Percentiles rank a stretch among this genome's conserved stretches.
phyloP scores from a whole-genome alignment of 108 stramenopile species.

The Stephanodiscus minutulus region DNA sequence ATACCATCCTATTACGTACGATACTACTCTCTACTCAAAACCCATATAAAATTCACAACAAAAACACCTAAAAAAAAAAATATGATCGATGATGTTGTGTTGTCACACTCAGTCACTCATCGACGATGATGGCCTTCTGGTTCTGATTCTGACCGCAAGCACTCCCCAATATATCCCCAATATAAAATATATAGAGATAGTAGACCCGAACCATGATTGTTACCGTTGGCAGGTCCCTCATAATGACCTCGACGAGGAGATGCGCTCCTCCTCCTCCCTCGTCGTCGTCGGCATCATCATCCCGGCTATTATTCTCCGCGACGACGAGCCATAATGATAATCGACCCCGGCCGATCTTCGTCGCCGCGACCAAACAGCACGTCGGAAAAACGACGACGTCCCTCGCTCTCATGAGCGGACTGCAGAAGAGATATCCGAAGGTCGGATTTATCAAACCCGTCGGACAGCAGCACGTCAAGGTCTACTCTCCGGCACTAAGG shows the following conservation, averaged over 20 bases:
- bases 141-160: no score
- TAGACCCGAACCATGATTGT: not conserved
- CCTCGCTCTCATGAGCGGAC: slow-evolving; percentile 87
- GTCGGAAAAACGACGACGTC: slow-evolving; percentile 95
- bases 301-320: slow-evolving; percentile 5
- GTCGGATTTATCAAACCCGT: slow-evolving; percentile 97
- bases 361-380: slow-evolving; percentile 95
- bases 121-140: no score
- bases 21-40: no score
- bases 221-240: not conserved
- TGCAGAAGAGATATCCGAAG: slow-evolving; percentile 86
- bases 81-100: no score
- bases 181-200: no score
- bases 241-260: not conserved
- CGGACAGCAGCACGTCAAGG: slow-evolving; percentile 87
- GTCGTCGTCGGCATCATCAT: not conserved
- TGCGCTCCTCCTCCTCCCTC: not conserved
- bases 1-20: no score
- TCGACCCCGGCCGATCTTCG: slow-evolving; percentile 76
- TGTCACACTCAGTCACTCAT: no score
- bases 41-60: no score
- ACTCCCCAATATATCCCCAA: no score
- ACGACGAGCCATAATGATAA: slow-evolving; percentile 16
- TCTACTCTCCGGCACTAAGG: slow-evolving; percentile 45
- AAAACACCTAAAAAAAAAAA: no score